A percentile compares a stretch with the other conserved stretches of the same genome.
phyloP scores from a whole-genome alignment of 805 yeast genomes.

The Candida tammaniensis region DNA sequence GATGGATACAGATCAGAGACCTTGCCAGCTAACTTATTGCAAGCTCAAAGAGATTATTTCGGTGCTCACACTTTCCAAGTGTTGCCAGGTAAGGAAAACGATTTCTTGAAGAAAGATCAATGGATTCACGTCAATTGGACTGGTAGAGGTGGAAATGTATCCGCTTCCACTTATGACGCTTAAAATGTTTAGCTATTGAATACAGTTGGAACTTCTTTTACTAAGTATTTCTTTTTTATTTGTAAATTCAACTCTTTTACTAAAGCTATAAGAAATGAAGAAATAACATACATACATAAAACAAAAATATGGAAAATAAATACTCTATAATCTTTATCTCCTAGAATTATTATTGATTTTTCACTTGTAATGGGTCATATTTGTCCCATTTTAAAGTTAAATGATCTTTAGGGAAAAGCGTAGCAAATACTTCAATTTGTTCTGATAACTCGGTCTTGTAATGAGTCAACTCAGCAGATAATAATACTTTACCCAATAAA shows the following conservation, averaged over 20 bases:
- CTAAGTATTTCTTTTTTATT: too few relatives aligned
- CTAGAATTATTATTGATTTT: too few relatives aligned
- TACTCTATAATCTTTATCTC: slow-evolving; percentile 1
- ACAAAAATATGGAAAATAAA: not conserved
- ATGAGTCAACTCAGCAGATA: slow-evolving; percentile 80
- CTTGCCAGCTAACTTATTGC: slow-evolving; percentile 96
- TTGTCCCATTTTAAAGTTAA: slow-evolving; percentile 70
- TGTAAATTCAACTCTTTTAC: too few relatives aligned
- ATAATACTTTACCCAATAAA: slow-evolving; percentile 84
- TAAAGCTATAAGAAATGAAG: too few relatives aligned
- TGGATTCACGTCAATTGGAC: slow-evolving; percentile 99
- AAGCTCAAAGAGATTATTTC: slow-evolving; percentile 99
- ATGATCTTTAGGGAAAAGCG: slow-evolving; percentile 97
- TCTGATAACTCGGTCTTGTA: slow-evolving; percentile 81
- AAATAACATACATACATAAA: too few relatives aligned
- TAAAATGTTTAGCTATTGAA: slow-evolving; percentile 37
- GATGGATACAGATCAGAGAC: slow-evolving; percentile 97
- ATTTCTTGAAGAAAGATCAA: slow-evolving; percentile 69
- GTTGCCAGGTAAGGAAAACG: slow-evolving; percentile 80
- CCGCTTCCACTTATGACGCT: slow-evolving; percentile 94
- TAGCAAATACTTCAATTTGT: slow-evolving; percentile 93
- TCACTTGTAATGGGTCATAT: slow-evolving; percentile 52
- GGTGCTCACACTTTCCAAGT: slow-evolving; percentile 99
- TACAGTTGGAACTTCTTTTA: too few relatives aligned
- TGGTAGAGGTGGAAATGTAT: slow-evolving; percentile 96